Conservation (phyloP, 768 basidiomycete genomes). For the Auricularia auricula-judae region DNA sequence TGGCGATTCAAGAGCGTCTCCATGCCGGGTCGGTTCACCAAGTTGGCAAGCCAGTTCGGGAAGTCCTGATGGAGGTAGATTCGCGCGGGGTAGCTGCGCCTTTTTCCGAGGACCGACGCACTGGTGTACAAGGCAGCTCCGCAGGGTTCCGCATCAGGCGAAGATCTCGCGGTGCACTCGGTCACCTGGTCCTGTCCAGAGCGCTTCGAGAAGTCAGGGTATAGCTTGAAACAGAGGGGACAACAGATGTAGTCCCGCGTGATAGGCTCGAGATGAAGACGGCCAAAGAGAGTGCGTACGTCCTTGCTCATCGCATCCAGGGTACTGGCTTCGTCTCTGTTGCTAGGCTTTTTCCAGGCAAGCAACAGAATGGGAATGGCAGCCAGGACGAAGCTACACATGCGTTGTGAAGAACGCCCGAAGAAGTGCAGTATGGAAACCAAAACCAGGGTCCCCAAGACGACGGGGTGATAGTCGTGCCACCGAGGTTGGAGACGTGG, state of each 20-base stretch:
- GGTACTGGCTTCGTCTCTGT: background rate
- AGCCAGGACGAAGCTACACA: background rate
- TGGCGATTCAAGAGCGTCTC: constrained; percentile 18
- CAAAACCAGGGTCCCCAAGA: background rate
- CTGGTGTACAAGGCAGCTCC: background rate
- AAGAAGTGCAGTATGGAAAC: background rate
- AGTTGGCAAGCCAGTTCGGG: constrained; percentile 19
- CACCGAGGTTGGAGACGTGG: background rate
- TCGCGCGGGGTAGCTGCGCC: background rate
- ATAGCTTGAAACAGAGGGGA: constrained; percentile 11
- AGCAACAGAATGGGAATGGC: background rate
- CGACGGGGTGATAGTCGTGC: background rate
- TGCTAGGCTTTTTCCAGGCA: background rate
- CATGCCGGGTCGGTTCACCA: constrained; percentile 15
- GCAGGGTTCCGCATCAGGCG: background rate
- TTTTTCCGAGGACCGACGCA: background rate
- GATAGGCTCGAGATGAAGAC: background rate
- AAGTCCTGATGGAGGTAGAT: constrained; percentile 9
- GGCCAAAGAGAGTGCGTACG: background rate
- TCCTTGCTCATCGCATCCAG: background rate
- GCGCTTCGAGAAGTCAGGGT: background rate
- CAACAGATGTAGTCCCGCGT: constrained; percentile 7
- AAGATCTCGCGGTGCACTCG: constrained; percentile 4
- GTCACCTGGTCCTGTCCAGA: background rate
- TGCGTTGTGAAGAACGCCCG: background rate